Evolutionary conservation across 208 protist species (phyloP), one percentile per base, ranked within the genome.

Genomic region (Herpetomonas samuelpessoai): DNA sequence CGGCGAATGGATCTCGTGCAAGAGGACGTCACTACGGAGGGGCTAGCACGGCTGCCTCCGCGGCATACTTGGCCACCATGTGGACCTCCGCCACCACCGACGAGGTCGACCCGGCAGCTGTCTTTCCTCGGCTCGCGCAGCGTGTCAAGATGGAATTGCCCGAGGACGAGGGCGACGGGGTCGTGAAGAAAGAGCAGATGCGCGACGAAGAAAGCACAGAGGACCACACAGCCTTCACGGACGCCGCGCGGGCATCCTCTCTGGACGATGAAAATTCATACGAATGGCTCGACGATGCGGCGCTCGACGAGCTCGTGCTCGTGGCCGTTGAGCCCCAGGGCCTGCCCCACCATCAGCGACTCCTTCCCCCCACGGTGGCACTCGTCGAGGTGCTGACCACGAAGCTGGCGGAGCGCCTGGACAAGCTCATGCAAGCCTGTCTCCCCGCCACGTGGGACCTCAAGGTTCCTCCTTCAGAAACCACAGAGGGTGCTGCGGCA

Each of bases 301-400:
- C 87, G 39, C 53, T 91, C 26, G 80, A 91, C 24, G 83, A 91
- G 58, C 53, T 76, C 19, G 53, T 86, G 28, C 54, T 81, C 44
- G 58, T 91, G 18, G 79, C 68, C 10, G 56, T 91, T 19, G 62
- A 74, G 22, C 83, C 83, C 25, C 61, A 47, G 2, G 73, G 65
- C 0, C 67, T 79, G 66, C 80, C 83, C 24, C 75, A 85, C 52
- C 64, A 64, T 26, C 65, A 83, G 44, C 63, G 71, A 27, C 72
- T 91, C 10, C 54, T 91, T 7, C 68, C 65, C 7, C 80, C 74
- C 0, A 81, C 80, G 0, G 41, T 51, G 14, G 83, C 80, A 21
- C 71, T 77, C 44, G 66, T 55, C 18, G 52, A 81, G 9, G 24
- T 73, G 31, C 60, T 76, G 18, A 49, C 9, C 6, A 41, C 56